Evolutionary conservation across 164 flowering plant species (phyloP), one percentile per base, ranked within the genome.

Genomic region (Chimonanthus salicifolius): DNA sequence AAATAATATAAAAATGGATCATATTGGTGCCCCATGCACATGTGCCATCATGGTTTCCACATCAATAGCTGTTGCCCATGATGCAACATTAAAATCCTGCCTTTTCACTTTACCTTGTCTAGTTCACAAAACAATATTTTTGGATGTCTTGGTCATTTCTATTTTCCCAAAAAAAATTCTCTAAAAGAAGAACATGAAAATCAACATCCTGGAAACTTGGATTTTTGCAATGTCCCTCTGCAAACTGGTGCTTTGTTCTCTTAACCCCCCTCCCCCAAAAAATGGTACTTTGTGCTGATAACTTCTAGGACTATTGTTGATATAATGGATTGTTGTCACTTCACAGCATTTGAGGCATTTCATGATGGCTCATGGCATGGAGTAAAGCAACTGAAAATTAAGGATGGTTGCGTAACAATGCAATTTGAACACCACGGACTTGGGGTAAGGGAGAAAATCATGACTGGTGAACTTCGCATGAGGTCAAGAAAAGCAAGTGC

Each of bases 331-430:
- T 63, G 66, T 18, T 49, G 62, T 49, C 48, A 62, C 16, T 46
- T 60, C 68, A 71, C 80, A 95, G 99, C 97, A 73, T 92, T 95
- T 80, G 98, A 93, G 83, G 88, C 89, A 70, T 80, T 80, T 74
- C 87, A 68, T 72, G 50, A 64, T 15, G 89, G 84, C 15, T 85
- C 94, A 50, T 95, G 98, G 99, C 64, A 78, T 74, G 21, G 73
- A 47, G 86, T 88, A 70, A 87, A 91, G 75, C 71, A 75, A 70
- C 64, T 92, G 11, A 81, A 78, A 70, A 80, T 95, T 50, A 62
- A 67, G 21, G 69, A 81, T 69, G 99, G 99, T 50, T 49, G 33
- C 7, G 71, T 88, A 60, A 70, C 74, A 3, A 63, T 85, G 66
- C 83, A 79, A 68, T 73, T 90, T 49, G 76, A 69, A 15, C 83